A percentile compares a stretch with the other conserved stretches of the same genome.
These are phyloP conservation scores for Sordariomycetes sp. DNA, from an alignment of 2,329 filamentous ascomycete species.

Conservation along the genomic window DNA sequence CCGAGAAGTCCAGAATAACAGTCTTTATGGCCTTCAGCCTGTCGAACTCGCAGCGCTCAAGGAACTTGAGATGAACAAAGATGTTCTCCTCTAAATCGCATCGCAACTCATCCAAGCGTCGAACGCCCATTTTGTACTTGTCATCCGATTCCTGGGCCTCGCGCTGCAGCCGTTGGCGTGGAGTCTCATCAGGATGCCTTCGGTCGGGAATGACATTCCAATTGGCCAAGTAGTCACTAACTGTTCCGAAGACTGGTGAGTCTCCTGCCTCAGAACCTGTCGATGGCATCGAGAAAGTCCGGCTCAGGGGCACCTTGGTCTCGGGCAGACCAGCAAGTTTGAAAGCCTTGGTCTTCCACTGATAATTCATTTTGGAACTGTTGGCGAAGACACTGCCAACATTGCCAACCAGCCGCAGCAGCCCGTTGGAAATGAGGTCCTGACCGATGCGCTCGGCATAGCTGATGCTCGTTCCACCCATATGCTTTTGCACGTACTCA, in stretches of 20 bases:
- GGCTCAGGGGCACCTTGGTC: slow-evolving; percentile 65
- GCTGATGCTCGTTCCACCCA: slow-evolving; percentile 75
- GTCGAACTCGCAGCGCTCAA: slow-evolving; percentile 95
- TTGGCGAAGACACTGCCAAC: slow-evolving; percentile 95
- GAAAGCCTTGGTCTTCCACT: slow-evolving; percentile 92
- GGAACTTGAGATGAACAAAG: slow-evolving; percentile 83
- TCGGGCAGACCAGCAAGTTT: slow-evolving; percentile 80
- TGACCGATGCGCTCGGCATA: slow-evolving; percentile 94
- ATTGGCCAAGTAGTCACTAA: slow-evolving; percentile 81
- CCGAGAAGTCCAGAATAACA: slow-evolving; percentile 94
- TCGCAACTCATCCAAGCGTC: slow-evolving; percentile 79
- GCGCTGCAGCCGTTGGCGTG: slow-evolving; percentile 72
- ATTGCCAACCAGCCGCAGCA: slow-evolving; percentile 84
- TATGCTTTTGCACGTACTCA: slow-evolving; percentile 84
- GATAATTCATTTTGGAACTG: slow-evolving; percentile 94
- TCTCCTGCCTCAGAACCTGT: slow-evolving; percentile 49
- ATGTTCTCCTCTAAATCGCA: slow-evolving; percentile 96
- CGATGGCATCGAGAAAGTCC: slow-evolving; percentile 65
- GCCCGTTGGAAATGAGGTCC: slow-evolving; percentile 78
- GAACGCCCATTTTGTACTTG: slow-evolving; percentile 80
- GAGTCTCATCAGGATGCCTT: slow-evolving; percentile 86
- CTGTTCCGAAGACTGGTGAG: slow-evolving; percentile 71
- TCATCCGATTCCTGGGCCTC: slow-evolving; percentile 89
- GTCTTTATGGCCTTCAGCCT: slow-evolving; percentile 97
- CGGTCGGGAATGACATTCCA: slow-evolving; percentile 87